A percentile compares a stretch with the other conserved stretches of the same genome.
phyloP scores from a whole-genome alignment of 2,329 filamentous ascomycete species.

The Aschersonia sp. region DNA sequence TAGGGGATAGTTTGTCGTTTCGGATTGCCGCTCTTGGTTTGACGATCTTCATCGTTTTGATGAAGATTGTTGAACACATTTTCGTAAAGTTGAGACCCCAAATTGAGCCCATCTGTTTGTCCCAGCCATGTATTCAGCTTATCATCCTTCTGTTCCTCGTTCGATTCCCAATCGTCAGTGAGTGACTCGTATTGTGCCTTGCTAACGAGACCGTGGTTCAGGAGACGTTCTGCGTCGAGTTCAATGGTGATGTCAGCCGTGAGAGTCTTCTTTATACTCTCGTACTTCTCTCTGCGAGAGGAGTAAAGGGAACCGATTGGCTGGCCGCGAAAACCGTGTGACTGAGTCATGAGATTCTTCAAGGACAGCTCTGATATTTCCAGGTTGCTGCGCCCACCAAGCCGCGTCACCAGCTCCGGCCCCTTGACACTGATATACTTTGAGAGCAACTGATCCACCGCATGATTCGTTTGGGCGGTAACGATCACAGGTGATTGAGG shows the following conservation, averaged over 20 bases:
- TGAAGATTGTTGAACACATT: not conserved
- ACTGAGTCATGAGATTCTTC: not conserved
- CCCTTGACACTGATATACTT: constrained; percentile 34
- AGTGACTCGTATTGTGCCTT: constrained; percentile 50
- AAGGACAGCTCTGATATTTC: constrained; percentile 53
- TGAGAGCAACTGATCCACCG: constrained; percentile 65
- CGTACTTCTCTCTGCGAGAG: constrained; percentile 4
- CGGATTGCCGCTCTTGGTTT: not conserved
- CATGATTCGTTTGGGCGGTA: constrained; percentile 82
- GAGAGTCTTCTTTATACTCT: constrained; percentile 4
- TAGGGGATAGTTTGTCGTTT: not conserved
- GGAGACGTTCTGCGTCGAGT: constrained; percentile 39
- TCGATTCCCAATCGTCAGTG: constrained; percentile 24
- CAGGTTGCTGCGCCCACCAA: constrained; percentile 55
- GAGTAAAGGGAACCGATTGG: not conserved
- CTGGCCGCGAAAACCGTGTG: constrained; percentile 16
- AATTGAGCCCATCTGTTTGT: not conserved
- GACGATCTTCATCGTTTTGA: not conserved
- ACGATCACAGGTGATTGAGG: constrained; percentile 49
- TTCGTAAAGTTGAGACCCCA: not conserved
- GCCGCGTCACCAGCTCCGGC: constrained; percentile 40
- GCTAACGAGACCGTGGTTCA: constrained; percentile 42
- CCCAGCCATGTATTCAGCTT: constrained; percentile 7
- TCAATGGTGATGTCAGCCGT: constrained; percentile 16
- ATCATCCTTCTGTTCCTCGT: not conserved